phyloP scores from a whole-genome alignment of 345 rosid genomes.

The Anacardium occidentale region DNA sequence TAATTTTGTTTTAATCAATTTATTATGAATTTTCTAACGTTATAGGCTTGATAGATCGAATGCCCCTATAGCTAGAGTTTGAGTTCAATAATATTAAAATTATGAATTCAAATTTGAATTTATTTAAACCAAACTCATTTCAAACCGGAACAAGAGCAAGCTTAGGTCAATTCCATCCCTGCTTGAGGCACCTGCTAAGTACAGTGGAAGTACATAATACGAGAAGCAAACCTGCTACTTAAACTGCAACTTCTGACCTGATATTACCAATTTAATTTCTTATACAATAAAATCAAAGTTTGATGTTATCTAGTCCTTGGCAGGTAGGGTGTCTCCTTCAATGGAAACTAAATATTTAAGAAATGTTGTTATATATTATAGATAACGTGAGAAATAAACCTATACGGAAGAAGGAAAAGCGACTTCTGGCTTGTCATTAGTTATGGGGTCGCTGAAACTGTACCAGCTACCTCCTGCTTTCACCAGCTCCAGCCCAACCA shows the following conservation, averaged over 20 bases:
- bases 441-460: slow-evolving; percentile 55
- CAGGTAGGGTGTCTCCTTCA: slow-evolving; percentile 33
- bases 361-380: slow-evolving; percentile 16
- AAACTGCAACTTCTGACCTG: neutral
- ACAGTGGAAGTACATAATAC: neutral
- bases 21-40: too few relatives aligned
- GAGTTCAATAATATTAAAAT: too few relatives aligned
- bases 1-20: too few relatives aligned
- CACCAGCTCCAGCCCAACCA: slow-evolving; percentile 44
- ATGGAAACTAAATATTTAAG: slow-evolving; percentile 26
- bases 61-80: too few relatives aligned
- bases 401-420: slow-evolving; percentile 51
- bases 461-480: slow-evolving; percentile 27
- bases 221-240: neutral
- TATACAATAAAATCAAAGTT: neutral
- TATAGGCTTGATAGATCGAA: too few relatives aligned
- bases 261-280: neutral
- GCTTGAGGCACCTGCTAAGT: neutral
- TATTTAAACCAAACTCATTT: too few relatives aligned
- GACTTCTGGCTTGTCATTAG: slow-evolving; percentile 74
- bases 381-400: slow-evolving; percentile 40
- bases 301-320: neutral
- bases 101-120: too few relatives aligned
- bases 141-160: too few relatives aligned
- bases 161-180: too few relatives aligned